phyloP scores from a whole-genome alignment of 2,329 filamentous ascomycete genomes.

The Cercospora nicotianae region DNA sequence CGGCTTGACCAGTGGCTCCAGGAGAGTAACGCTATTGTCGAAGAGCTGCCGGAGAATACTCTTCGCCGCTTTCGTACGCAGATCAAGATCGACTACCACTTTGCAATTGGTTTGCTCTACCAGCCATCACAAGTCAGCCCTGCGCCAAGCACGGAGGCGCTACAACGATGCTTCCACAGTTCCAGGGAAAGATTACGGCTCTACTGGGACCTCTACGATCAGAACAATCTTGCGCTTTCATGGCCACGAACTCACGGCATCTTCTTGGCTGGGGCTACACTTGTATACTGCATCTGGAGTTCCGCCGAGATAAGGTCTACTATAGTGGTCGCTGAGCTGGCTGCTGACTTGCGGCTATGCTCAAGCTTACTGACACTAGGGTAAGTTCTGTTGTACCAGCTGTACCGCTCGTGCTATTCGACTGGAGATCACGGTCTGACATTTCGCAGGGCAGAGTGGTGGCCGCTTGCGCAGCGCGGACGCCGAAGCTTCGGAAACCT shows the following conservation, averaged over 20 bases:
- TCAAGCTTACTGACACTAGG: conserved; percentile 7
- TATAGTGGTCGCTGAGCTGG: background rate
- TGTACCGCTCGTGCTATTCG: background rate
- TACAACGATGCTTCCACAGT: background rate
- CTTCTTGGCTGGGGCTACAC: conserved; percentile 5
- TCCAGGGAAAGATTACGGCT: background rate
- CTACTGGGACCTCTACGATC: background rate
- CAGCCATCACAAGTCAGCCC: conserved; percentile 5
- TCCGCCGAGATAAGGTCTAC: background rate
- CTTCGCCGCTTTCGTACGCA: background rate
- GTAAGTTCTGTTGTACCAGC: background rate
- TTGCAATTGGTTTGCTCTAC: conserved; percentile 10
- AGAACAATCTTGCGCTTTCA: background rate
- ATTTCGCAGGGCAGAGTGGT: background rate
- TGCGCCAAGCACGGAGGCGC: background rate
- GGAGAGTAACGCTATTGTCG: background rate
- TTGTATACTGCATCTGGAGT: conserved; percentile 8
- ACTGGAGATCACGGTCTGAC: background rate
- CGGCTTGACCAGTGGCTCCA: conserved; percentile 2
- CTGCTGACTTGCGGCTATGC: conserved; percentile 4
- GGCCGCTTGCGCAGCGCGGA: conserved; percentile 8
- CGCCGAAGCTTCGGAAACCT: conserved; percentile 4
- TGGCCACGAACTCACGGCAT: conserved; percentile 8
- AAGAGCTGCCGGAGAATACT: background rate
- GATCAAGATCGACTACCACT: conserved; percentile 3